phyloP scores from a whole-genome alignment of 208 protist genomes.

The Porcisia deanei region DNA sequence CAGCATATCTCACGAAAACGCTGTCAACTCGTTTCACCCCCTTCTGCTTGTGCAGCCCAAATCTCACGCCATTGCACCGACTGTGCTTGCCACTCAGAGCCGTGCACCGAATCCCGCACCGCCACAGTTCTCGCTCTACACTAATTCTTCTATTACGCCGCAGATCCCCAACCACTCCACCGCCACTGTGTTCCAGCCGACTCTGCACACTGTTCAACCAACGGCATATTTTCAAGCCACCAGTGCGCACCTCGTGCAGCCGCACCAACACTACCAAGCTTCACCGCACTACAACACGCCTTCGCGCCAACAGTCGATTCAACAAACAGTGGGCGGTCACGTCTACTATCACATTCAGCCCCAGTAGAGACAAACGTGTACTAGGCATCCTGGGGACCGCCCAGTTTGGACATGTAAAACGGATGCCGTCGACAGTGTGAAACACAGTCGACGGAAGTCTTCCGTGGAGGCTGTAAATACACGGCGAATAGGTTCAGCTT shows the following conservation, averaged over 20 bases:
- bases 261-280: conserved; percentile 11
- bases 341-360: conserved; percentile 30
- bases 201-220: conserved; percentile 17
- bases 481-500: not conserved
- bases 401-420: not conserved
- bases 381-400: not conserved
- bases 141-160: conserved; percentile 17
- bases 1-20: conserved; percentile 21
- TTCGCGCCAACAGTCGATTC: not conserved
- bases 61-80: conserved; percentile 19
- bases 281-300: conserved; percentile 12
- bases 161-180: conserved; percentile 9
- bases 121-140: conserved; percentile 20
- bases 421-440: no score
- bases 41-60: conserved; percentile 26
- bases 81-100: conserved; percentile 15
- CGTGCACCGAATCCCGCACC: conserved; percentile 6
- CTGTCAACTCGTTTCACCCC: conserved; percentile 25
- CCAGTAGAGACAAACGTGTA: not conserved
- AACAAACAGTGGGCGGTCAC: conserved; percentile 7
- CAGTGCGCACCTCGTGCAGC: conserved; percentile 1
- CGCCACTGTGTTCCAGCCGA: conserved; percentile 13
- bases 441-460: no score
- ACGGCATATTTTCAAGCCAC: conserved; percentile 22
- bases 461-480: not conserved